These are phyloP conservation scores for Thalassiosira livingstoniorum DNA, from an alignment of 352 stramenopile genomes.

Conservation along the genomic window DNA sequence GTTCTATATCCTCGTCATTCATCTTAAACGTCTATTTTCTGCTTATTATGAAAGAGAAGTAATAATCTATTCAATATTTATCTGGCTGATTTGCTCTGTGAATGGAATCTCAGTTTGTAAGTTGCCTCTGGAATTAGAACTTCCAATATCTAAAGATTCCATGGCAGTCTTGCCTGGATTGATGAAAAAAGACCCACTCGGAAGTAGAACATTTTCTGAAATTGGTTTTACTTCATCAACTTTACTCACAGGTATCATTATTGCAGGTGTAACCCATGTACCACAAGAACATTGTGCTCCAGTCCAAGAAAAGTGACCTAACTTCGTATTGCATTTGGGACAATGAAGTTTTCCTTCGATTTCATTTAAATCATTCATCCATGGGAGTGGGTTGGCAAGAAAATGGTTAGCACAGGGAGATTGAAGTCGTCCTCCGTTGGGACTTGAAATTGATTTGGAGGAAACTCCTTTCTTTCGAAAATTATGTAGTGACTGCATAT, in stretches of 20 bases:
- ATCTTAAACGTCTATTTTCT: too few species aligned
- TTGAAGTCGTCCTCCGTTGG: conserved; percentile 7
- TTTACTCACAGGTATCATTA: conserved; percentile 75
- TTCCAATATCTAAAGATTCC: too few species aligned
- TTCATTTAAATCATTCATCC: conserved; percentile 57
- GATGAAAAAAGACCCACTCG: conserved; percentile 1
- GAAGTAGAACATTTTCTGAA: conserved; percentile 8
- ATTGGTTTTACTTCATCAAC: conserved; percentile 67
- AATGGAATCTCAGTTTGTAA: too few species aligned
- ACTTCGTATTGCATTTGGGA: conserved; percentile 74
- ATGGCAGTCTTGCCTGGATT: too few species aligned
- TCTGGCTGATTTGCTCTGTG: too few species aligned
- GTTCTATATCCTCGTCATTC: too few species aligned
- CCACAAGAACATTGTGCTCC: conserved; percentile 80
- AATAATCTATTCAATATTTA: too few species aligned
- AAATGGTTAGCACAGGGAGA: conserved; percentile 65
- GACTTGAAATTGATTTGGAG: too few species aligned
- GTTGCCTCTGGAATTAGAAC: too few species aligned
- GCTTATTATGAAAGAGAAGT: too few species aligned
- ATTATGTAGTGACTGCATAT: conserved; percentile 57
- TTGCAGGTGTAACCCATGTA: conserved; percentile 80
- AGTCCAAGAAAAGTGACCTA: conserved; percentile 81
- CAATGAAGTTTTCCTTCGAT: conserved; percentile 78
- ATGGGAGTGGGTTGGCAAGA: conserved; percentile 60
- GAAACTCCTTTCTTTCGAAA: conserved; percentile 65